Evolutionary conservation across 441 rosid species (phyloP).

Genomic region (Pelargonium citronellum): DNA sequence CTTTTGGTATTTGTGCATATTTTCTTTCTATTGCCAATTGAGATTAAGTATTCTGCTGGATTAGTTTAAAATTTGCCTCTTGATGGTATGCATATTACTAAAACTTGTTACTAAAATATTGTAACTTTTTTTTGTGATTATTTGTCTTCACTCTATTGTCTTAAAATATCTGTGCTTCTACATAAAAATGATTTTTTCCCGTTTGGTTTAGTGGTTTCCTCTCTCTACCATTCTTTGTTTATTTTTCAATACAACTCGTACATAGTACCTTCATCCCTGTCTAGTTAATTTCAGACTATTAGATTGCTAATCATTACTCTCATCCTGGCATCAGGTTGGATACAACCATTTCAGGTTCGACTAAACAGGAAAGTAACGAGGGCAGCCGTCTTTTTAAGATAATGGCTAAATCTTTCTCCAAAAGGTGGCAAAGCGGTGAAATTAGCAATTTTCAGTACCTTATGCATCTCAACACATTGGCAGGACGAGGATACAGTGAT

Average conservation of each 20-base stretch:
- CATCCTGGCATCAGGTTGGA: slow-evolving; percentile 66
- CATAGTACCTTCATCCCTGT: slow-evolving; percentile 6
- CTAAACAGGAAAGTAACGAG: slow-evolving; percentile 87
- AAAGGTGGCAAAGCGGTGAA: slow-evolving; percentile 99
- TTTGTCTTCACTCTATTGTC: too few relatives aligned
- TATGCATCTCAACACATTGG: slow-evolving; percentile 99
- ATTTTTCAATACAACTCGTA: too few relatives aligned
- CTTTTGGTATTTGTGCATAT: background rate
- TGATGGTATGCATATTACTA: background rate
- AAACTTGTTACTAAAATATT: too few relatives aligned
- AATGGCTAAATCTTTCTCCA: slow-evolving; percentile 95
- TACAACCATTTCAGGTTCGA: slow-evolving; percentile 90
- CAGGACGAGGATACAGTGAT: slow-evolving; percentile 99
- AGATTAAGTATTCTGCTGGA: background rate
- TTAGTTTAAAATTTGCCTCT: background rate
- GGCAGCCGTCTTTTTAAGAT: slow-evolving; percentile 91
- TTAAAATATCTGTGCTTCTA: background rate
- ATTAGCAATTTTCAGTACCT: slow-evolving; percentile 99
- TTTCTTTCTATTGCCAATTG: background rate
- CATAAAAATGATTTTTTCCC: background rate
- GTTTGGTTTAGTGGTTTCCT: too few relatives aligned
- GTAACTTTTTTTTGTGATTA: too few relatives aligned
- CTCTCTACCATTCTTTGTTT: too few relatives aligned
- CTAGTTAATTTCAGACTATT: slow-evolving; percentile 15
- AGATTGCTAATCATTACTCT: slow-evolving; percentile 23